Conservation (phyloP, 352 stramenopile genomes). For the Elongisporangium undulatum region DNA sequence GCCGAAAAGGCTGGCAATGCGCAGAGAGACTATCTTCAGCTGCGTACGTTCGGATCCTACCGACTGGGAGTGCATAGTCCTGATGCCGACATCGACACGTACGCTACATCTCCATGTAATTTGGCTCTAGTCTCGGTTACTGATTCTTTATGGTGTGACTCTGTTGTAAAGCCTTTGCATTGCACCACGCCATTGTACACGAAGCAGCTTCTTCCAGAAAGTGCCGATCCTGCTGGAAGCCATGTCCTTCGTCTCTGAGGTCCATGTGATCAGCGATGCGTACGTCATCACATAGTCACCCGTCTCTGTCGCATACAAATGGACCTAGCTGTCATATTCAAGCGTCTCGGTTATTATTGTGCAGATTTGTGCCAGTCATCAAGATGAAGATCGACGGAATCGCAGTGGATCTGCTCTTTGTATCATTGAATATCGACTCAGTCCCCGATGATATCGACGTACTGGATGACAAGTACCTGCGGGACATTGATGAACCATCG, state of each 20-base stretch:
- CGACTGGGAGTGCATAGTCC: conserved; percentile 81
- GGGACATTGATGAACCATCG: conserved; percentile 90
- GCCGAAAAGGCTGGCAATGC: conserved; percentile 27
- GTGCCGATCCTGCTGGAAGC: conserved; percentile 75
- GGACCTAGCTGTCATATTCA: conserved; percentile 1
- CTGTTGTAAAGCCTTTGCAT: conserved; percentile 63
- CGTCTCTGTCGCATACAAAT: conserved; percentile 1
- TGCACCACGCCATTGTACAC: conserved; percentile 74
- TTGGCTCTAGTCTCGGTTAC: too few species aligned
- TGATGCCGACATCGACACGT: conserved; percentile 87
- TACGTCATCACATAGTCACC: conserved; percentile 39
- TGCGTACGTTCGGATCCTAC: conserved; percentile 92
- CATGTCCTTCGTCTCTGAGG: conserved; percentile 51
- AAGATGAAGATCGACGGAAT: conserved; percentile 92
- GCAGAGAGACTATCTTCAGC: conserved; percentile 21
- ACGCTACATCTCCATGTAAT: conserved; percentile 4
- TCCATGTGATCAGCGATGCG: conserved; percentile 86
- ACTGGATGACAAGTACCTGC: conserved; percentile 72
- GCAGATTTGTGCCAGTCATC: conserved; percentile 89
- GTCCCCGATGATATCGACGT: conserved; percentile 71
- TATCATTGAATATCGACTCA: conserved; percentile 54
- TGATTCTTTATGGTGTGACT: conserved; percentile 3
- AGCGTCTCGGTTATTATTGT: background rate
- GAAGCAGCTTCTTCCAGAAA: conserved; percentile 86
- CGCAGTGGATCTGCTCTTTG: conserved; percentile 94